Base-by-base conservation (phyloP, 371 early-diverging fungal species). In the Rhizopus stolonifer region DNA sequence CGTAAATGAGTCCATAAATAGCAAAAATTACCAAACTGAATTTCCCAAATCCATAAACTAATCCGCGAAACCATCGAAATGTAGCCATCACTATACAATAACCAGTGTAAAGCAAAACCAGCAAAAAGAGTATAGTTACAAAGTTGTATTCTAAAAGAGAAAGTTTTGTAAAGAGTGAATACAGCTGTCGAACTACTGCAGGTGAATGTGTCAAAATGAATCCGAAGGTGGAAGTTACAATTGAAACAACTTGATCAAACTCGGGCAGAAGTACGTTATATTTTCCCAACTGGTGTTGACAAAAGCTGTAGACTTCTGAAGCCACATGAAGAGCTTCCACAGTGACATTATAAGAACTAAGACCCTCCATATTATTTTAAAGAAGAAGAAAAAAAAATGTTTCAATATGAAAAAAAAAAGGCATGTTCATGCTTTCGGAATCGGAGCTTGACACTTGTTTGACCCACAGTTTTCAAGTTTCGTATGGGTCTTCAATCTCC, bases 51-150 rank as follows among this genome's bases (percentile, higher is more conserved):
- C 36, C 36, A 36, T n/a, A 36, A 14, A 36, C 15, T 14, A 36
- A 15, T 36, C 36, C 36, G 21, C 64, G 64, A 1, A 70, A 29
- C 50, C 67, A 64, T 13, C 69, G 65, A 2, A 73, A 29, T 0
- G 51, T 54, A 10, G 49, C 64, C 21, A 54, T 3, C 2, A 58
- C 11, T 1, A 47, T 18, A 31, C 50, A 47, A 14, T 54, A 63
- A 1, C 32, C 18, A 21, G 50, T 29, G 15, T 63, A 63, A 0
- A 50, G n/a, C 19, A 58, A 19, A 13, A 62, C 11, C 14, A 63
- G 18, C 4, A 26, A 11, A 1, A 63, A 3, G 11, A 63, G 45
- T 1, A 58, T 40, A n/a, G 48, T 33, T 19, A 50, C 25, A 7
- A 53, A 44, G 15, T 53, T 53, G 11, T 52, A 53, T 10, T 62